A percentile compares a stretch with the other conserved stretches of the same genome.
Evolutionary conservation across 208 protist genomes (phyloP).

Genomic region (Acanthamoeba healyi): DNA sequence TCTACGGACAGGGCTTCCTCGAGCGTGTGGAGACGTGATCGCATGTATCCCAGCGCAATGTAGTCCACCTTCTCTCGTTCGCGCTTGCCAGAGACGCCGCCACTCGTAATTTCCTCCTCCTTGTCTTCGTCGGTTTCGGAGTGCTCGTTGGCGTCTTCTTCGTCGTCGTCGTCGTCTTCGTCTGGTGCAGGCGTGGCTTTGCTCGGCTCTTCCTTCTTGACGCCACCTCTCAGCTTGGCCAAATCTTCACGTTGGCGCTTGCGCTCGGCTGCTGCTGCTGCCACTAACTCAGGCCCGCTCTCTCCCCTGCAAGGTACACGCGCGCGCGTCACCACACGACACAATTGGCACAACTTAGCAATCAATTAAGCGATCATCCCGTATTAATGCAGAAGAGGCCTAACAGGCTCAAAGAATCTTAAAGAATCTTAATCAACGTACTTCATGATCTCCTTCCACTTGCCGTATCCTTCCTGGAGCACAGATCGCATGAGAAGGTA

Average conservation of each 20-base stretch:
- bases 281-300: neutral
- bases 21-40: constrained; percentile 6
- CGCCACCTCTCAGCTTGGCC: neutral
- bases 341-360: neutral
- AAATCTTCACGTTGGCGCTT: neutral
- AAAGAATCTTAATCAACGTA: neutral
- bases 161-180: neutral
- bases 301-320: neutral
- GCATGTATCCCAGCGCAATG: constrained; percentile 34
- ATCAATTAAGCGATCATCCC: too few relatives aligned
- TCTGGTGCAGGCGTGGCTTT: neutral
- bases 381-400: neutral
- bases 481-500: constrained; percentile 23
- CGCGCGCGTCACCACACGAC: neutral
- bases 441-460: constrained; percentile 66
- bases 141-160: neutral
- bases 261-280: neutral
- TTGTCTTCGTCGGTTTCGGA: constrained; percentile 28
- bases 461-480: constrained; percentile 53
- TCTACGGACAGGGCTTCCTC: constrained; percentile 62
- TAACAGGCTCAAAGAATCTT: neutral
- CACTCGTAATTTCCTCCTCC: neutral
- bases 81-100: neutral
- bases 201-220: neutral
- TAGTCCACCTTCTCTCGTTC: constrained; percentile 9